Percentiles rank a stretch among this genome's conserved stretches.
Evolutionary conservation across 768 basidiomycete species (phyloP).

Genomic region (Boletus vermiculosoides): DNA sequence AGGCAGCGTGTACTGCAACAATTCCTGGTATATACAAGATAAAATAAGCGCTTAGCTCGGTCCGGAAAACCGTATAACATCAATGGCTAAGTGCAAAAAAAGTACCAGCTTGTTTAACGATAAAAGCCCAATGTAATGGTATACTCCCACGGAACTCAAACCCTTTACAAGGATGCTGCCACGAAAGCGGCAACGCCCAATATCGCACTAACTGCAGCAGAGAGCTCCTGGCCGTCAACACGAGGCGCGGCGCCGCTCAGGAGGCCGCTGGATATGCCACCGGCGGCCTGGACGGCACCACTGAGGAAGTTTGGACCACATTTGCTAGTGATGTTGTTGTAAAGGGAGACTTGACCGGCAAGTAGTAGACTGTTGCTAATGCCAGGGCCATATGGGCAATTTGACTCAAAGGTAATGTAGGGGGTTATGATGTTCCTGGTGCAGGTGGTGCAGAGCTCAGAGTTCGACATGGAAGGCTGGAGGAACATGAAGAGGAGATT

Average conservation of each 20-base stretch:
- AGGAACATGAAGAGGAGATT: conserved; percentile 86
- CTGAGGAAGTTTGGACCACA: conserved; percentile 76
- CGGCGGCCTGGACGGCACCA: conserved; percentile 67
- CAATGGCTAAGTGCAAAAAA: conserved; percentile 12
- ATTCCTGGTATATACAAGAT: conserved; percentile 23
- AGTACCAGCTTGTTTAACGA: conserved; percentile 25
- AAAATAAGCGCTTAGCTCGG: conserved; percentile 6
- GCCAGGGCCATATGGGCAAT: conserved; percentile 74
- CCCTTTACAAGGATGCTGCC: conserved; percentile 28
- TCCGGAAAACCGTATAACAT: conserved; percentile 13
- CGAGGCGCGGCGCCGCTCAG: conserved; percentile 32
- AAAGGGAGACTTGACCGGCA: conserved; percentile 61
- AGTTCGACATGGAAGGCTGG: conserved; percentile 44
- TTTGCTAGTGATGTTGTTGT: conserved; percentile 53
- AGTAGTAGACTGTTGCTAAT: conserved; percentile 64
- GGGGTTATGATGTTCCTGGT: conserved; percentile 69
- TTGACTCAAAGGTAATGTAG: conserved; percentile 76
- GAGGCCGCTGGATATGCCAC: conserved; percentile 45
- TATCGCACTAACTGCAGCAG: conserved; percentile 31
- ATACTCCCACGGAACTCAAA: conserved; percentile 12
- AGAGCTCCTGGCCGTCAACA: conserved; percentile 23
- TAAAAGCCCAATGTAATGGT: conserved; percentile 18
- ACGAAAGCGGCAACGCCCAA: conserved; percentile 36
- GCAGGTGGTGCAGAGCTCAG: conserved; percentile 77
- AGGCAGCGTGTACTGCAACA: conserved; percentile 6